Evolutionary conservation across 2,329 filamentous ascomycete species (phyloP), one percentile per base, ranked within the genome.

Genomic region (Coniochaeta prunicola): DNA sequence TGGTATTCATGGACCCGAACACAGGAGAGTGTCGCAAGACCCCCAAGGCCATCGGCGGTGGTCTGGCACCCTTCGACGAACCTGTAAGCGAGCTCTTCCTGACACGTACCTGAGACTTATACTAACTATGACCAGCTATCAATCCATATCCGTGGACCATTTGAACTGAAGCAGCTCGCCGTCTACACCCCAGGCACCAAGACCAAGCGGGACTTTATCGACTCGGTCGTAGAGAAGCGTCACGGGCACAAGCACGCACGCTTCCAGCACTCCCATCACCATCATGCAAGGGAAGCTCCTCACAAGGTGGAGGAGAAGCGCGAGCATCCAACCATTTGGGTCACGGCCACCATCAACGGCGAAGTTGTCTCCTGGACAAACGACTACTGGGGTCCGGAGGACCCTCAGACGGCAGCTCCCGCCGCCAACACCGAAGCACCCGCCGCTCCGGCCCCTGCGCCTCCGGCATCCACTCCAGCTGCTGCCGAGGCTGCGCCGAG

Each of bases 131-230:
- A 15, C 4, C 24, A 91, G 88, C 77, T 92, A 31, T 90, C 88
- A 1, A 72, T 90, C 62, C 86, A 91, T 69, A 79, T 92, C 67
- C 86, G 89, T 64, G 90, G 89, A 3, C 89, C 89, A 1, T 70
- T 90, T 64, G 74, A 81, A 40, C 69, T 92, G 33, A 84, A 84
- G 67, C 80, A 89, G 64, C 78, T 91, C 58, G 89, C 88, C 12
- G 85, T 86, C 58, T 92, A 91, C 71, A 80, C 77, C 53, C 79
- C 83, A n/a, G 75, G 75, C 24, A 62, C 62, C 40, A 69, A 65
- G 60, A 57, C 59, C 58, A 79, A 77, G 69, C 72, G 75, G 17
- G 67, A 70, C 19, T 17, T n/a, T 3, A 24, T 24, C 3, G 30
- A 55, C 53, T 55, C 53, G 6, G 19, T 21, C 30, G 53, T 21